Base-by-base conservation (phyloP, 2,329 filamentous ascomycete species). In the Cordyceps javanica region DNA sequence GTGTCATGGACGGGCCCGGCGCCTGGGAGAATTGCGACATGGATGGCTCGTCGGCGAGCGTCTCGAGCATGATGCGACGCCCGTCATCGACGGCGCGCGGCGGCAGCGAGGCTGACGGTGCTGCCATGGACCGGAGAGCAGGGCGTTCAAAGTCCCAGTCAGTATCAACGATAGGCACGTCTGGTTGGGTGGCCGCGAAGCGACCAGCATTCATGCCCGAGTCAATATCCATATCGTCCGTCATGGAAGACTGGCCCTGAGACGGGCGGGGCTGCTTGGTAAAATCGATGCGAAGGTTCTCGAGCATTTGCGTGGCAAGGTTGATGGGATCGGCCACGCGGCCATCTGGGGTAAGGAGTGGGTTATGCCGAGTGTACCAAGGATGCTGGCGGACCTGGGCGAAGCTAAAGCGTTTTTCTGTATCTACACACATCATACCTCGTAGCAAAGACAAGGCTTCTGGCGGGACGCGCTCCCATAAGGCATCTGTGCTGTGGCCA, bases 271-370 rank as follows among this genome's bases (percentile, higher is more conserved):
- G 85, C 60, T 83, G 78, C 65, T 88, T 82, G 55, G 80, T 86
- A 68, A 97, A 92, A 71, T 97, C 90, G 69, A 99, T 96, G 62
- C 85, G 89, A 16, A 99, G 82, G 57, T 86, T 89, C 69, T 96
- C 90, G 56, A 99, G 86, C 90, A 99, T 96, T 68, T 90, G 86
- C 0, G 94, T 96, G n/a, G 94, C 94, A 48, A 99, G 79, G 56
- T 85, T 83, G 61, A 97, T 77, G 1, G 90, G 90, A 66, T 97
- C 90, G 11, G 82, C 82, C 34, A 92, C 81, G 62, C 80, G 84
- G 63, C 93, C 93, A 60, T 91, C 87, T 1, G 81, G 68, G 4
- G 86, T 85, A 51, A 97, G 79, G 65, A 91, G 87, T 32, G 80
- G 81, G 70, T 97, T 99, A 60, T 80, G 80, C 46, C 90, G 83